Evolutionary conservation across 306 rosid species (phyloP).

Genomic region (Macrotyloma uniflorum): DNA sequence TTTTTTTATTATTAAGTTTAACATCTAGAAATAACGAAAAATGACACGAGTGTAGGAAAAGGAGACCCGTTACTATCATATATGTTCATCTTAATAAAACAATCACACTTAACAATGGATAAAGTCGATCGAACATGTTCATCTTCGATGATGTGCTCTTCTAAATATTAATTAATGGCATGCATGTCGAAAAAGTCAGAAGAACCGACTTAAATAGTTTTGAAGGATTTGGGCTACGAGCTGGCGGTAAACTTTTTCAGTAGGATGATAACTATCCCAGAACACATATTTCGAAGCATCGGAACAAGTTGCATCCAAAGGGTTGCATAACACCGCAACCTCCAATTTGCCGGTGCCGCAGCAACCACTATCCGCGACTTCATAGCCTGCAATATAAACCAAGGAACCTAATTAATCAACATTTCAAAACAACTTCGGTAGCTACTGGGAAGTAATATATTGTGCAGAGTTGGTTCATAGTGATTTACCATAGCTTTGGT

Average conservation of each 20-base stretch:
- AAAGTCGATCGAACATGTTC: neutral
- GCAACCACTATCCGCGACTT: conserved; percentile 59
- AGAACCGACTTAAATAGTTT: neutral
- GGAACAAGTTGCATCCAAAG: conserved; percentile 41
- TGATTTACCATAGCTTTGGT: conserved; percentile 51
- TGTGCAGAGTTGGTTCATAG: too few species aligned
- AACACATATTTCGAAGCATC: conserved; percentile 47
- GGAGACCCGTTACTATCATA: too few species aligned
- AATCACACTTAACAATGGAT: neutral
- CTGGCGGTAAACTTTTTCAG: conserved; percentile 49
- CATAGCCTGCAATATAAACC: conserved; percentile 46
- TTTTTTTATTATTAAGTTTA: too few species aligned
- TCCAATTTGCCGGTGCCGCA: conserved; percentile 75
- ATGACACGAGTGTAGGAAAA: too few species aligned
- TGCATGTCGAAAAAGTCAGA: neutral
- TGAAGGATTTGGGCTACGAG: conserved; percentile 35
- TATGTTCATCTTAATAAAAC: too few species aligned
- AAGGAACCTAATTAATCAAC: neutral
- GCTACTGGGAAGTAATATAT: too few species aligned
- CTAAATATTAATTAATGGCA: too few species aligned
- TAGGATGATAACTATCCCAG: conserved; percentile 89
- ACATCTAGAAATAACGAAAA: too few species aligned
- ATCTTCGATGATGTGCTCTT: neutral
- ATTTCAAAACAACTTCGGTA: neutral
- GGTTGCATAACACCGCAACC: conserved; percentile 65